Evolutionary conservation across 2,329 filamentous ascomycete species (phyloP), one percentile per base, ranked within the genome.

Genomic region (Neonectria magnoliae): DNA sequence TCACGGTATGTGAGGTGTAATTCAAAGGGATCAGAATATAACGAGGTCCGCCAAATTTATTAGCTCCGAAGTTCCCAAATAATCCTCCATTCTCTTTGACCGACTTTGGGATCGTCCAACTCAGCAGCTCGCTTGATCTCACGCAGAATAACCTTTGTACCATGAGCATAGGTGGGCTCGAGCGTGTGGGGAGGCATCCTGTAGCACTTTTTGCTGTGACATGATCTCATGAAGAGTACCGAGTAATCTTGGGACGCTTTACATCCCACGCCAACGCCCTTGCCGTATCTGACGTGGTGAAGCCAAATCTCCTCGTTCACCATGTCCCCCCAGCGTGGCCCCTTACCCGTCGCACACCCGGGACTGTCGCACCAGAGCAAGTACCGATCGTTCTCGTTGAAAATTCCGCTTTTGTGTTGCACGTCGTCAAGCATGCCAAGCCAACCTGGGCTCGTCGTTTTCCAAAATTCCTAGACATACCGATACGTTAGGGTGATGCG

Each of bases 401-500:
- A 52, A 5, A 52, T 52, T 9, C 20, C 31, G 41, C 22, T 18
- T 31, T 13, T 31, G 14, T 55, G 11, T 7, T 20, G 22, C 25
- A 55, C 36, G 9, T 31, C 22, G 52, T 55, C 52, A 7, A 55
- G 52, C 13, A 55, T 36, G 20, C 9, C 10, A 42, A 55, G 36
- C 52, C 52, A 55, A 11, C n/a, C 36, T 13, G 13, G 33, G 38
- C 22, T 55, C 16, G 36, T 55, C 14, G 52, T 36, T 55, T 44
- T 44, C 10, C 14, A n/a, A 13, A 38, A 7, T 14, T 14, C 3
- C 14, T 10, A 20, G 33, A 25, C 13, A 44, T 27, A 29, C 4
- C 22, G 52, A 44, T 55, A 55, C 22, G 22, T 42, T 22, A 55
- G 36, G 4, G 52, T 42, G 36, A 55, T 55, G 38, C 52, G 52